A percentile compares a stretch with the other conserved stretches of the same genome.
Evolutionary conservation across 2,329 filamentous ascomycete species (phyloP).

Genomic region (Sarocladium brachiariae): DNA sequence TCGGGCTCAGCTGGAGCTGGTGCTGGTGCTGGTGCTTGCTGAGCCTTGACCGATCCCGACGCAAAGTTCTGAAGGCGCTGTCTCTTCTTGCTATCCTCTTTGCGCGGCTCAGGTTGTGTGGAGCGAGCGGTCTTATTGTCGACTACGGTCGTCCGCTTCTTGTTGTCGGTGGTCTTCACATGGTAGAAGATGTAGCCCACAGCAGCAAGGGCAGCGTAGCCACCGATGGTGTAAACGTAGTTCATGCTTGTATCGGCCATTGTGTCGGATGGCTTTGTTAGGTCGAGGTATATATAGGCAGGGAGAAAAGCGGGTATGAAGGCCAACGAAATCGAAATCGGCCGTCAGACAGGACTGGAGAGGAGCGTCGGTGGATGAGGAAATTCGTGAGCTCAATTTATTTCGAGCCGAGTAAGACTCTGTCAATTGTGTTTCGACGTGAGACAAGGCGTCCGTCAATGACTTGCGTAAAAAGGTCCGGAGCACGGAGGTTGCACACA

Average conservation of each 20-base stretch:
- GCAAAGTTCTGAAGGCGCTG: conserved; percentile 37
- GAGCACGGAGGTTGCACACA: neutral
- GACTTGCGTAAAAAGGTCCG: neutral
- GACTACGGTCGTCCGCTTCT: conserved; percentile 22
- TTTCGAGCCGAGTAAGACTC: neutral
- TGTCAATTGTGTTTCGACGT: neutral
- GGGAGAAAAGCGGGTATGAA: too few relatives aligned
- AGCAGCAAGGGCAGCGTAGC: conserved; percentile 30
- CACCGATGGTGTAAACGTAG: conserved; percentile 29
- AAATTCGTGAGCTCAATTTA: neutral
- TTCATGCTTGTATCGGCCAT: conserved; percentile 28
- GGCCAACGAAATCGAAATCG: neutral
- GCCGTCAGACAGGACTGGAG: neutral
- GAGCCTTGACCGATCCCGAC: conserved; percentile 26
- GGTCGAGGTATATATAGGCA: neutral
- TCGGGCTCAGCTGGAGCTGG: conserved; percentile 13
- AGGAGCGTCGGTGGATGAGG: neutral
- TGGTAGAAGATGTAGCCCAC: conserved; percentile 29
- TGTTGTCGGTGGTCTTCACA: conserved; percentile 27
- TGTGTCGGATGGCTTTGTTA: conserved; percentile 8
- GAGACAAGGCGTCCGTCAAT: neutral
- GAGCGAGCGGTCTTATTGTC: conserved; percentile 24
- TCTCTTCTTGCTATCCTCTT: conserved; percentile 38
- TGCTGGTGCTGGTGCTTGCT: conserved; percentile 32
- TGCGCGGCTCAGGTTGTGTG: conserved; percentile 27